phyloP scores from a whole-genome alignment of 805 yeast genomes.

The Kluyveromyces starmeri region DNA sequence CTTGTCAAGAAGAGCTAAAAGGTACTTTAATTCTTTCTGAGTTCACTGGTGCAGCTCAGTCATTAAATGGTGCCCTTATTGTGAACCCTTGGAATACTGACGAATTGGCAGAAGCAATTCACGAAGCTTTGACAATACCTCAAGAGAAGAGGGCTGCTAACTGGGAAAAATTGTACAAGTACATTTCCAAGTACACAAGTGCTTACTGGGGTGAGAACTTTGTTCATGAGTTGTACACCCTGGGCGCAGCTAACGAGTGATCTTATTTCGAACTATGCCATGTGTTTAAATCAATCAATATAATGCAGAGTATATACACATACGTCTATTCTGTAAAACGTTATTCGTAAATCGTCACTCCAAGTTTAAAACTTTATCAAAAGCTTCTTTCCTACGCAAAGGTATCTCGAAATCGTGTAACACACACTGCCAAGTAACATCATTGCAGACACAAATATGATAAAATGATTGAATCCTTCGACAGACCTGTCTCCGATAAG shows the following conservation, averaged over 20 bases:
- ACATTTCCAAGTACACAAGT: conserved; percentile 88
- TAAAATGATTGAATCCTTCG: conserved; percentile 34
- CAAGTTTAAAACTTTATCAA: too few species aligned
- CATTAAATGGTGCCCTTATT: conserved; percentile 84
- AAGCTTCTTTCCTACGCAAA: conserved; percentile 36
- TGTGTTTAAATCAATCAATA: too few species aligned
- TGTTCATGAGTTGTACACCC: conserved; percentile 68
- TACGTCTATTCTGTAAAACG: too few species aligned
- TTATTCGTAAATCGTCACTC: too few species aligned
- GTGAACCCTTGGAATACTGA: conserved; percentile 99
- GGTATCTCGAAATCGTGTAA: conserved; percentile 35
- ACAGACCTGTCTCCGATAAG: conserved; percentile 31
- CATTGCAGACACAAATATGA: conserved; percentile 36
- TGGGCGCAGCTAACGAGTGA: conserved; percentile 14
- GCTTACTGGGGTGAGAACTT: conserved; percentile 96
- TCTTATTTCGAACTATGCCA: neutral
- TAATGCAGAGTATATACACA: too few species aligned
- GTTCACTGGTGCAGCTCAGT: conserved; percentile 99
- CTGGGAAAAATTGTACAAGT: conserved; percentile 75
- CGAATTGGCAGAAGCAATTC: conserved; percentile 76
- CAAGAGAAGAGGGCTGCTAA: conserved; percentile 71
- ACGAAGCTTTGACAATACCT: conserved; percentile 79
- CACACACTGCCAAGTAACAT: conserved; percentile 31
- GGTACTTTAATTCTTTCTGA: conserved; percentile 87
- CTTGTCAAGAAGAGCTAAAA: conserved; percentile 79